Evolutionary conservation across 2,329 filamentous ascomycete species (phyloP).

Genomic region (Chrysoporthe deuterocubensis): DNA sequence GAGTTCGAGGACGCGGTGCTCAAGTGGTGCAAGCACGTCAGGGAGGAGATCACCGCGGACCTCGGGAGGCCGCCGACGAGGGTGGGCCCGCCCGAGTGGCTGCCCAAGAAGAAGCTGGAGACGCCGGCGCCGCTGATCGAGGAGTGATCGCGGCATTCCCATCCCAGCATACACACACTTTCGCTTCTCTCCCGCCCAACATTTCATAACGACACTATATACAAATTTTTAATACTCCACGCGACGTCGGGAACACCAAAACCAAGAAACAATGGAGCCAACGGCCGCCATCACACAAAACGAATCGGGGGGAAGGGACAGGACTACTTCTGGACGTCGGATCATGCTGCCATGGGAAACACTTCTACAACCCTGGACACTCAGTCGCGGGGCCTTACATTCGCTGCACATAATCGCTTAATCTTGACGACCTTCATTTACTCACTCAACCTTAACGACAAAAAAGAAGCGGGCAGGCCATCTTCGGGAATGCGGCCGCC

Average conservation of each 20-base stretch:
- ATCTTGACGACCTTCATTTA: constrained; percentile 13
- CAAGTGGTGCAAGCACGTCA: constrained; percentile 80
- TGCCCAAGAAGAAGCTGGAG: constrained; percentile 23
- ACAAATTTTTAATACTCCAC: not conserved
- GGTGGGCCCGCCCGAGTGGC: constrained; percentile 25
- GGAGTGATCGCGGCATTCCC: constrained; percentile 14
- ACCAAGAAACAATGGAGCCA: not conserved
- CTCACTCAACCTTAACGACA: not conserved
- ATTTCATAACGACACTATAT: not conserved
- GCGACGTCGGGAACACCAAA: constrained; percentile 2
- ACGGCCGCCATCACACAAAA: not conserved
- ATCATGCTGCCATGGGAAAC: constrained; percentile 6
- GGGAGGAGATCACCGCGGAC: constrained; percentile 81
- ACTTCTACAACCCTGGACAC: not conserved
- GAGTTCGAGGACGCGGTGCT: constrained; percentile 83
- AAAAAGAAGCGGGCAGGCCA: constrained; percentile 12
- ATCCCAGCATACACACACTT: not conserved
- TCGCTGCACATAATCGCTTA: constrained; percentile 18
- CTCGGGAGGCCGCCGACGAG: constrained; percentile 27
- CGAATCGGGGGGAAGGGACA: not conserved
- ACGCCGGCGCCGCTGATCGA: constrained; percentile 19
- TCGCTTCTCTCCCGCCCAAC: not conserved
- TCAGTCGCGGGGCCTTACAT: not conserved
- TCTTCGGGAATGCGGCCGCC: constrained; percentile 9
- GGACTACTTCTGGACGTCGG: not conserved